phyloP scores from a whole-genome alignment of 345 rosid genomes.

The Eutrema heterophyllum region DNA sequence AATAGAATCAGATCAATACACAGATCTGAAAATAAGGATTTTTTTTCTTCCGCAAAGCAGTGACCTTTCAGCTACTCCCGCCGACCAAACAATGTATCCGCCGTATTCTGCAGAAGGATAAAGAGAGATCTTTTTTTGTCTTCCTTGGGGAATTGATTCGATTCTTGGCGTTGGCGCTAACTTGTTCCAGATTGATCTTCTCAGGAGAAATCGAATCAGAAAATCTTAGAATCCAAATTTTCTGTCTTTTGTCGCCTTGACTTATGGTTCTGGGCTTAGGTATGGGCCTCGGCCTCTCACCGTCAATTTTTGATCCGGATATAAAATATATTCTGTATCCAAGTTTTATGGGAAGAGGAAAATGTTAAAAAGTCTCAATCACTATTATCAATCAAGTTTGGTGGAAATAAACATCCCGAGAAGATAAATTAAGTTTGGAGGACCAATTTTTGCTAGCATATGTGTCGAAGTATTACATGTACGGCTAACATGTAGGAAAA shows the following conservation, averaged over 20 bases:
- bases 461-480: too few species aligned
- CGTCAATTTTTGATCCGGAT: neutral
- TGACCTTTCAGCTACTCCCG: neutral
- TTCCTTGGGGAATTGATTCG: slow-evolving; percentile 7
- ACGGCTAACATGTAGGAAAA: too few species aligned
- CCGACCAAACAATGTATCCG: neutral
- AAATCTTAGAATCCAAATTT: neutral
- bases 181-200: slow-evolving; percentile 10
- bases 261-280: neutral
- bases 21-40: slow-evolving; percentile 1
- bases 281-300: neutral
- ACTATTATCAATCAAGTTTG: too few species aligned
- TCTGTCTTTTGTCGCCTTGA: neutral
- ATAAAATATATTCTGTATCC: too few species aligned
- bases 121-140: neutral
- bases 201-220: neutral
- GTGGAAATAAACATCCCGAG: too few species aligned
- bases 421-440: too few species aligned
- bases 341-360: too few species aligned
- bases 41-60: neutral
- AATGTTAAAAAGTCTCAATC: too few species aligned
- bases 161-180: slow-evolving; percentile 27
- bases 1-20: neutral
- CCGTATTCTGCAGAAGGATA: neutral
- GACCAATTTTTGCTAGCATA: too few species aligned